Evolutionary conservation across 2,329 filamentous ascomycete genomes (phyloP).

Genomic region (Rutstroemia sp.): DNA sequence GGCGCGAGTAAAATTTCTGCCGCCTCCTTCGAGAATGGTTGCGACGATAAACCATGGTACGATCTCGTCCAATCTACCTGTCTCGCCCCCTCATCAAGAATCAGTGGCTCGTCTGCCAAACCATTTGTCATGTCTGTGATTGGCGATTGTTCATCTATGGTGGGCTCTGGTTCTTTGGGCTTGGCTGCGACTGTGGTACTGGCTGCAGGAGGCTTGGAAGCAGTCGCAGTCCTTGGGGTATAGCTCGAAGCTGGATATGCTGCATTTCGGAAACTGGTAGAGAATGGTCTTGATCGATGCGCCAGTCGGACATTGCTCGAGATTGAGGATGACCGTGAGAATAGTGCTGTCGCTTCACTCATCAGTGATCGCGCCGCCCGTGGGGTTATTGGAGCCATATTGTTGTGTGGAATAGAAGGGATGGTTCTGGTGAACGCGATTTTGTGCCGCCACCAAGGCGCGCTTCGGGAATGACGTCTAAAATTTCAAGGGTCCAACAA

Average conservation of each 20-base stretch:
- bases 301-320: not conserved
- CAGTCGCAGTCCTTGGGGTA: constrained; percentile 15
- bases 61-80: constrained; percentile 69
- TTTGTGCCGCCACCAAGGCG: not conserved
- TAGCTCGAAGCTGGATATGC: constrained; percentile 23
- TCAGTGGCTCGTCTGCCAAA: constrained; percentile 42
- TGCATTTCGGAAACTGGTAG: constrained; percentile 16
- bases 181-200: not conserved
- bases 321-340: not conserved
- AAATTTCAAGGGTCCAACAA: not conserved
- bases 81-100: constrained; percentile 38
- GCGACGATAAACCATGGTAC: constrained; percentile 58
- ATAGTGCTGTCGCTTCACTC: constrained; percentile 11
- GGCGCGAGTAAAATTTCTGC: constrained; percentile 54
- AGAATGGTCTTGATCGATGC: constrained; percentile 15
- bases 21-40: constrained; percentile 58
- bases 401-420: constrained; percentile 8
- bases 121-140: constrained; percentile 38
- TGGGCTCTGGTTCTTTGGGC: constrained; percentile 44
- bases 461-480: not conserved
- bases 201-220: constrained; percentile 4
- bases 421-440: constrained; percentile 9
- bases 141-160: constrained; percentile 37
- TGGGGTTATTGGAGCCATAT: constrained; percentile 4
- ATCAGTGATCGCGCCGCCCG: constrained; percentile 20